phyloP scores from a whole-genome alignment of 306 rosid species.

The Macrotyloma uniflorum region DNA sequence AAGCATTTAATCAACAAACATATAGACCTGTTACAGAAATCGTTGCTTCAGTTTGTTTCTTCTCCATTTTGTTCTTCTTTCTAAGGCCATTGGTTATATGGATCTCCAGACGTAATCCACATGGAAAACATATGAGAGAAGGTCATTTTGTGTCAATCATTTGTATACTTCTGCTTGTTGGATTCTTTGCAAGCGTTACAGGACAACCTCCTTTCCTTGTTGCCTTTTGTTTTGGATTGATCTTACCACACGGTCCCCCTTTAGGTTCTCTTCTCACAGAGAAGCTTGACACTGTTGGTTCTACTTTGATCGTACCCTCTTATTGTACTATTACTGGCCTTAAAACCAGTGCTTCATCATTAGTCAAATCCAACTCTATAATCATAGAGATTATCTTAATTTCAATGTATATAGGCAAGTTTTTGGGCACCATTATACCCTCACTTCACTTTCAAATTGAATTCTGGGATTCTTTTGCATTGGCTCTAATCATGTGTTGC shows the following conservation, averaged over 20 bases:
- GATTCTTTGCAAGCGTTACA: neutral
- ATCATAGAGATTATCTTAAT: slow-evolving; percentile 1
- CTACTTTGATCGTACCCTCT: slow-evolving; percentile 38
- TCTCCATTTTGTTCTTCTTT: neutral
- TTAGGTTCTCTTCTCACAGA: slow-evolving; percentile 36
- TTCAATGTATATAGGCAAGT: slow-evolving; percentile 27
- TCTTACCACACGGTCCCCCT: slow-evolving; percentile 41
- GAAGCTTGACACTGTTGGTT: slow-evolving; percentile 35
- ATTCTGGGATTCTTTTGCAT: slow-evolving; percentile 35
- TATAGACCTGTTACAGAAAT: neutral
- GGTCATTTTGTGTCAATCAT: slow-evolving; percentile 25
- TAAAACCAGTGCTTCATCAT: neutral
- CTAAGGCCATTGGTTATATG: slow-evolving; percentile 41
- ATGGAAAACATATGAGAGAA: slow-evolving; percentile 27
- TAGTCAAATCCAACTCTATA: neutral
- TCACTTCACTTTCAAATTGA: slow-evolving; percentile 35
- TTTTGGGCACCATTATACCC: slow-evolving; percentile 32
- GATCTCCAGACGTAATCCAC: slow-evolving; percentile 28
- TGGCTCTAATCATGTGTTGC: slow-evolving; percentile 46
- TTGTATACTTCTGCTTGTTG: slow-evolving; percentile 24
- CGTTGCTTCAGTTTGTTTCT: neutral
- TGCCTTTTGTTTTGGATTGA: slow-evolving; percentile 29
- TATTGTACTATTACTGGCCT: slow-evolving; percentile 34
- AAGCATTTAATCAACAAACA: neutral
- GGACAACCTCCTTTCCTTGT: slow-evolving; percentile 33